Evolutionary conservation across 495 filamentous ascomycete genomes (phyloP), one percentile per base, ranked within the genome.

Genomic region (Xylona heveae): DNA sequence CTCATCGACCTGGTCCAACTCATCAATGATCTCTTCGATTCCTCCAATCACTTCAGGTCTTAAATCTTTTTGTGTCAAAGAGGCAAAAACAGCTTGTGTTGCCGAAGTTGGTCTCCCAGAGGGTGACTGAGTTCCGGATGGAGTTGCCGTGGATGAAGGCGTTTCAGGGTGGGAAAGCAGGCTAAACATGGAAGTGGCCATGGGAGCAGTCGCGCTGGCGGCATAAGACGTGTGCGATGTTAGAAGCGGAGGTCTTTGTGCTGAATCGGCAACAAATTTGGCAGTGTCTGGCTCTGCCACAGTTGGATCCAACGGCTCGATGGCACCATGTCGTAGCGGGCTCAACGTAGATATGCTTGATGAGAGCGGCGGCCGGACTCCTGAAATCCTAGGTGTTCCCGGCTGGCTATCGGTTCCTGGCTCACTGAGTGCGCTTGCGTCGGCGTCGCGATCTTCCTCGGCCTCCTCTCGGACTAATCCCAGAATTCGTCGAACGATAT

Each of bases 401-500:
- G n/a, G 28, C 18, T 30, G 14, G 8, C 24, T 25, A 8, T 25
- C 24, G 10, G 16, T 20, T 10, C 25, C 33, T 38, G 53, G 46
- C 40, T 69, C 58, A 41, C 66, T 59, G 41, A 42, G 39, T 24
- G 63, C 61, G 36, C 56, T 55, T 6, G 55, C 55, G 35, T 77
- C 77, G 24, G 59, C 74, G 28, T 74, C 79, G 27, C 74, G 57
- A 33, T 82, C 75, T 42, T 85, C 82, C 31, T 79, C 69, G 21
- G 74, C 73, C 44, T 94, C 85, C 45, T 94, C 85, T 16, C 88
- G 70, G 40, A 97, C 82, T 30, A 95, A 61, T 23, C 80, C 82
- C 14, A 97, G 56, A 12, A 94, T 76, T 35, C 88, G 74, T 33
- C 85, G 65, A 19, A 92, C 78, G 42, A 95, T 77, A 42, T 95